Conservation (phyloP, 176 grass and related monocot genomes). For the Paspalum notatum region DNA sequence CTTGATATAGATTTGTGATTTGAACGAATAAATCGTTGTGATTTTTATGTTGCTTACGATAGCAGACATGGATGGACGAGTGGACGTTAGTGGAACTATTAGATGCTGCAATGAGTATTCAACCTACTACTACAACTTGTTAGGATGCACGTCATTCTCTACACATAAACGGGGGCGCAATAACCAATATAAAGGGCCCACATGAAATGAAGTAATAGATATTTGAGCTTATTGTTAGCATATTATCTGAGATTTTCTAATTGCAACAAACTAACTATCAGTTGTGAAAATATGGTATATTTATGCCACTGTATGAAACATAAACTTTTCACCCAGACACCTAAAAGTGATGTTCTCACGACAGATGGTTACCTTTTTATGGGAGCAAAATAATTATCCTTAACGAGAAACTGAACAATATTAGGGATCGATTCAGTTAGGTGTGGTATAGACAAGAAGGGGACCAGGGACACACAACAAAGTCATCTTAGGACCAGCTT, state of each 20-base stretch:
- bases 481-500: constrained; percentile 60
- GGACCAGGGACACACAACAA: constrained; percentile 36
- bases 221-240: constrained; percentile 29
- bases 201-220: constrained; percentile 5
- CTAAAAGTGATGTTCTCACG: background rate
- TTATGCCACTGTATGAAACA: background rate
- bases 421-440: background rate
- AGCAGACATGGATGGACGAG: constrained; percentile 22
- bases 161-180: background rate
- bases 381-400: background rate
- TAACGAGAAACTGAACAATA: background rate
- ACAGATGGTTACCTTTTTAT: background rate
- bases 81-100: constrained; percentile 41
- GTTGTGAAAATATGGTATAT: background rate
- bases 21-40: background rate
- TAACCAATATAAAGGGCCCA: background rate
- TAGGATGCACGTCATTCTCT: constrained; percentile 37
- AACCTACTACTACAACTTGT: constrained; percentile 32
- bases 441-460: constrained; percentile 3
- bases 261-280: background rate
- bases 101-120: constrained; percentile 36
- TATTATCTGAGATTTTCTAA: background rate
- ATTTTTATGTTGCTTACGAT: background rate
- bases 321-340: background rate
- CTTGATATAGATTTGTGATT: too few relatives aligned